These are phyloP conservation scores for Adenanthera pavonina DNA, from an alignment of 306 rosid genomes.

Conservation along the genomic window DNA sequence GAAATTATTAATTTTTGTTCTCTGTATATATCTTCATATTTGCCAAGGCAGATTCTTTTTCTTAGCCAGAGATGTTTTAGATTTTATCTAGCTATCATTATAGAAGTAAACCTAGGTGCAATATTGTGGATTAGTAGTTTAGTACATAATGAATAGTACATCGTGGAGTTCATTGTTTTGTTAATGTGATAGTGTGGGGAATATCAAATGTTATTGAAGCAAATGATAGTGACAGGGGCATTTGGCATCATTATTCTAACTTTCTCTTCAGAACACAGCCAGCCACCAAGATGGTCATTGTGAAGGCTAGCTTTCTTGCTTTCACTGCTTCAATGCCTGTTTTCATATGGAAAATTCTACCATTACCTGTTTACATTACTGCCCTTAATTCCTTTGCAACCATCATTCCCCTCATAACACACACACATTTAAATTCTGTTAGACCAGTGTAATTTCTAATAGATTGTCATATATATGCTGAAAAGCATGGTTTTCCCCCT, in stretches of 20 bases:
- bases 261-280: neutral
- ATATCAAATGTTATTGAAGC: conserved; percentile 12
- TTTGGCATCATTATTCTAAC: conserved; percentile 19
- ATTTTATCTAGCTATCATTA: neutral
- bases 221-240: conserved; percentile 4
- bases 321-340: conserved; percentile 4
- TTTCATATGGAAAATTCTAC: neutral
- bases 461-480: neutral
- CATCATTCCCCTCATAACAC: neutral
- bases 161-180: neutral
- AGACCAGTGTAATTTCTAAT: neutral
- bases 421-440: conserved; percentile 6
- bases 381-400: neutral
- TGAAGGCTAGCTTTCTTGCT: conserved; percentile 12
- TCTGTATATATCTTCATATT: conserved; percentile 13
- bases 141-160: neutral
- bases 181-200: neutral
- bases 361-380: neutral
- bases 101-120: neutral
- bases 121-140: neutral
- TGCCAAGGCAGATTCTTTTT: neutral
- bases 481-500: neutral
- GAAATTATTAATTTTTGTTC: conserved; percentile 8
- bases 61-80: neutral
- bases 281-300: conserved; percentile 19